Evolutionary conservation across 176 grass and related monocot genomes (phyloP).

Genomic region (Oryza rufipogon): DNA sequence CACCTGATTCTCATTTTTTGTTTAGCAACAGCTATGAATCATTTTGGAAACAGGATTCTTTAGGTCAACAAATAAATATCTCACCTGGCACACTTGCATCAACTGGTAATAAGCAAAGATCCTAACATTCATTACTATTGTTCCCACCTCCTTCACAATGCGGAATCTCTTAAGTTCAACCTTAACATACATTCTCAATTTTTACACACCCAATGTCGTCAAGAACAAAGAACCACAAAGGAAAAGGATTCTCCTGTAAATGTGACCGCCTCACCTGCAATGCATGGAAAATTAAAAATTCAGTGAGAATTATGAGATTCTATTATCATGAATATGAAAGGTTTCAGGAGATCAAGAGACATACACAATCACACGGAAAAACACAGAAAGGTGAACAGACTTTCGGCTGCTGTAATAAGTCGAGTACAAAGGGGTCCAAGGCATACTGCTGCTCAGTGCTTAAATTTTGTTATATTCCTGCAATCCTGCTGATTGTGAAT

Average conservation of each 20-base stretch:
- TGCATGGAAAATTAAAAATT: constrained; percentile 21
- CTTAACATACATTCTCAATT: constrained; percentile 83
- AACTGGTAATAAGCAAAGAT: constrained; percentile 76
- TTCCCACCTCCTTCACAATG: constrained; percentile 62
- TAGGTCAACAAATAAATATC: constrained; percentile 11
- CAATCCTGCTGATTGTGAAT: constrained; percentile 1
- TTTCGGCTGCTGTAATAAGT: constrained; percentile 45
- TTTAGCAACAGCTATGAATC: background rate
- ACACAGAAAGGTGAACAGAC: constrained; percentile 58
- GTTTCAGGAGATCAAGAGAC: background rate
- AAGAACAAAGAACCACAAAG: constrained; percentile 32
- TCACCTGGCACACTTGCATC: constrained; percentile 92
- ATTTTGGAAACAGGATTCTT: background rate
- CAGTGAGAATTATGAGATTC: constrained; percentile 13
- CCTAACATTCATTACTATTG: constrained; percentile 77
- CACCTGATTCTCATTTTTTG: background rate
- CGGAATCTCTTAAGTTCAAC: constrained; percentile 66
- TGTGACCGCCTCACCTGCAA: constrained; percentile 52
- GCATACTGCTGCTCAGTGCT: constrained; percentile 58
- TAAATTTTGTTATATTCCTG: constrained; percentile 10
- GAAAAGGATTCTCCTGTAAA: constrained; percentile 32
- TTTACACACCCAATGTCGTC: constrained; percentile 30
- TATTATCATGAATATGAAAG: constrained; percentile 20
- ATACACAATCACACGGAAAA: constrained; percentile 77
- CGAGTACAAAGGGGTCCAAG: constrained; percentile 59